Evolutionary conservation across 331 rosid genomes (phyloP).

Genomic region (Quercus phellos): DNA sequence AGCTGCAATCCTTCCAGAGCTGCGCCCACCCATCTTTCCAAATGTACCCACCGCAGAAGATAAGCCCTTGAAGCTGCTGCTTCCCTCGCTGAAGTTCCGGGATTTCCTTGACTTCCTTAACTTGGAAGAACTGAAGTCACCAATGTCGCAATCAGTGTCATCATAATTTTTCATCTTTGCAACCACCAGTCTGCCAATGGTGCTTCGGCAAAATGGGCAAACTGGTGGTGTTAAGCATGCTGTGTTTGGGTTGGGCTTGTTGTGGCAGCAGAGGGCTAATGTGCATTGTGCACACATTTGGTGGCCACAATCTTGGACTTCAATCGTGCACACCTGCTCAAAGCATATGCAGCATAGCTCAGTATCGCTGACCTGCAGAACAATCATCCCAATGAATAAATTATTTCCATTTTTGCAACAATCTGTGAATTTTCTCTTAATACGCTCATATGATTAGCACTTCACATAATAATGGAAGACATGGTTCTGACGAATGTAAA

Average conservation of each 20-base stretch:
- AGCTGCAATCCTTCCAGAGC: conserved; percentile 74
- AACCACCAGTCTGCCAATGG: conserved; percentile 53
- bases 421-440: neutral
- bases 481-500: neutral
- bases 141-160: conserved; percentile 39
- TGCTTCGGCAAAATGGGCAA: conserved; percentile 92
- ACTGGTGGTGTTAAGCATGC: conserved; percentile 70
- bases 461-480: neutral
- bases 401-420: conserved; percentile 2
- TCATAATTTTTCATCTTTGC: conserved; percentile 49
- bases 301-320: conserved; percentile 84
- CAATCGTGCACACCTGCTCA: conserved; percentile 86
- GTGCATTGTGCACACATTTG: conserved; percentile 99
- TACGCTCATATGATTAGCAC: neutral
- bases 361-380: conserved; percentile 63
- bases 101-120: conserved; percentile 53
- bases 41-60: conserved; percentile 54
- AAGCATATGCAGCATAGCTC: conserved; percentile 93
- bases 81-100: conserved; percentile 62
- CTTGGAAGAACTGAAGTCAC: conserved; percentile 49
- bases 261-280: conserved; percentile 90
- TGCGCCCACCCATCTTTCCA: conserved; percentile 65
- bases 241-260: conserved; percentile 82
- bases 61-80: conserved; percentile 85
- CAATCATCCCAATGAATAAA: neutral